Conservation (phyloP, 768 basidiomycete genomes). For the Mycena galopus region DNA sequence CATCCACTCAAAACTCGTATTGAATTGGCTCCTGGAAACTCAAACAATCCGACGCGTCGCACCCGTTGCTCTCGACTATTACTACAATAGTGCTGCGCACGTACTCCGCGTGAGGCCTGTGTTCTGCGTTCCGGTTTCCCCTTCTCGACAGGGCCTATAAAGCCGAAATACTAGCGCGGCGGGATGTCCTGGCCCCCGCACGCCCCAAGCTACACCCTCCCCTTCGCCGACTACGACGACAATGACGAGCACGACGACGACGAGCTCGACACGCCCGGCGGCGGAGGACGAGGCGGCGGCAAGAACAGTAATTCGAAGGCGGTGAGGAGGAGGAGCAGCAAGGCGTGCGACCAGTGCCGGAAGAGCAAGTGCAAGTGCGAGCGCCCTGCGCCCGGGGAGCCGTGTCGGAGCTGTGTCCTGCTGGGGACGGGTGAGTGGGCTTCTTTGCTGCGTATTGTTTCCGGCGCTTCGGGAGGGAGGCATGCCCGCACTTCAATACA, state of each 20-base stretch:
- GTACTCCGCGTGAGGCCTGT: no score
- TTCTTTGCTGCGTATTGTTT: no score
- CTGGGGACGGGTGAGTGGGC: constrained; percentile 71
- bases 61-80: no score
- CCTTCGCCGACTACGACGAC: neutral
- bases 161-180: no score
- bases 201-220: constrained; percentile 8
- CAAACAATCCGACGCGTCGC: no score
- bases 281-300: neutral
- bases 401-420: constrained; percentile 84
- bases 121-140: no score
- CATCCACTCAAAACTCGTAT: no score
- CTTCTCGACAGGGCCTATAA: no score
- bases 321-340: constrained; percentile 81
- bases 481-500: no score
- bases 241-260: constrained; percentile 2
- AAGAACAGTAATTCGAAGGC: constrained; percentile 55
- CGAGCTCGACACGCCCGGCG: neutral
- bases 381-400: constrained; percentile 67
- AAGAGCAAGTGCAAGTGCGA: constrained; percentile 95
- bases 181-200: constrained; percentile 13
- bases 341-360: constrained; percentile 91
- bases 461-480: no score
- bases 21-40: no score
- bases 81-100: no score